Conservation (phyloP, 2,329 filamentous ascomycete genomes). For the Aspergillus fijiensis region DNA sequence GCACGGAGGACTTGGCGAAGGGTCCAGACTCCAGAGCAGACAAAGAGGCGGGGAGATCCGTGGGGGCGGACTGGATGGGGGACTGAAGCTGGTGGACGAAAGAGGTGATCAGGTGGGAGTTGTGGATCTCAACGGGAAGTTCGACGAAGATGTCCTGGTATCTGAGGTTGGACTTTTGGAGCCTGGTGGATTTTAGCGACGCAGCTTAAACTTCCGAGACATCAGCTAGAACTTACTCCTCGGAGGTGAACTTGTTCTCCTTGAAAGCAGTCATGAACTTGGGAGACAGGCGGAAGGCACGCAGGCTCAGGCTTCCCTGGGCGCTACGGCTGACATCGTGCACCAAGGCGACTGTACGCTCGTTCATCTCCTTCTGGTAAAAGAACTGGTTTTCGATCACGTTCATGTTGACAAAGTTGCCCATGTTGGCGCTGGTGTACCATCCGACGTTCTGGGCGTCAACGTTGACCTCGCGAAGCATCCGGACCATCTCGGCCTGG, state of each 20-base stretch:
- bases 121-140: slow-evolving; percentile 85
- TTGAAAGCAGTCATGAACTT: slow-evolving; percentile 89
- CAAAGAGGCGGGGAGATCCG: slow-evolving; percentile 75
- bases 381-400: slow-evolving; percentile 98
- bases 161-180: slow-evolving; percentile 89
- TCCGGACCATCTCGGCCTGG: slow-evolving; percentile 95
- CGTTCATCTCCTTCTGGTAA: slow-evolving; percentile 91
- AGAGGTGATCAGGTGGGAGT: slow-evolving; percentile 93
- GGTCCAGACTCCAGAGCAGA: slow-evolving; percentile 70
- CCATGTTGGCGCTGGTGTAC: slow-evolving; percentile 99
- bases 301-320: slow-evolving; percentile 83
- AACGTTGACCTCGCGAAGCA: slow-evolving; percentile 94
- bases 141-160: slow-evolving; percentile 94
- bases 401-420: slow-evolving; percentile 92
- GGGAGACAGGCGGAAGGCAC: slow-evolving; percentile 86
- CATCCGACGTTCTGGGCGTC: slow-evolving; percentile 97
- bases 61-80: slow-evolving; percentile 62
- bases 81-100: slow-evolving; percentile 89
- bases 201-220: neutral
- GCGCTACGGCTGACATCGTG: slow-evolving; percentile 95
- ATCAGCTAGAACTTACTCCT: slow-evolving; percentile 64
- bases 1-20: slow-evolving; percentile 58
- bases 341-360: slow-evolving; percentile 81
- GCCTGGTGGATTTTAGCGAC: slow-evolving; percentile 52
- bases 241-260: slow-evolving; percentile 96